These are phyloP conservation scores for Rhizopogon vulgaris DNA, from an alignment of 768 basidiomycete genomes.

Conservation along the genomic window DNA sequence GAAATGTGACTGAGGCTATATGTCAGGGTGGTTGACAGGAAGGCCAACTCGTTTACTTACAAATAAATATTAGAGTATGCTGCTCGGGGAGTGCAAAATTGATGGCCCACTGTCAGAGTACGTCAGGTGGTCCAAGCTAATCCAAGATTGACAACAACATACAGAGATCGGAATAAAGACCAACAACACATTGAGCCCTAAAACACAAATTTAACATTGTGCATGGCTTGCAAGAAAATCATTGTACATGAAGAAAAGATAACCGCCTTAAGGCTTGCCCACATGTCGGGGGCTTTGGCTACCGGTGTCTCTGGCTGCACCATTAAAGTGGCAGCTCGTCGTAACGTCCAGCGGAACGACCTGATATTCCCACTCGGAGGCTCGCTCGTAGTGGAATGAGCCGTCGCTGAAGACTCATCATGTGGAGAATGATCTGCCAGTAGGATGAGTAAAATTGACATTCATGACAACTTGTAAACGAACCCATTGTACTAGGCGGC, in stretches of 20 bases:
- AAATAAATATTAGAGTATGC: conserved; percentile 69
- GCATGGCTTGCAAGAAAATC: conserved; percentile 7
- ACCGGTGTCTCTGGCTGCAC: conserved; percentile 28
- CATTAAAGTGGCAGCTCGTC: conserved; percentile 25
- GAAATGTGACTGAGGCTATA: conserved; percentile 52
- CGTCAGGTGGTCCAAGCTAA: neutral
- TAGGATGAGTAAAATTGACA: neutral
- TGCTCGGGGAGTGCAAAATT: conserved; percentile 48
- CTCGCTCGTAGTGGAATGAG: neutral
- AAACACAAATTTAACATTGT: conserved; percentile 1
- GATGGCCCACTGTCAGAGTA: conserved; percentile 55
- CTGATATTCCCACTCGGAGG: neutral
- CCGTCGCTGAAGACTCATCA: neutral
- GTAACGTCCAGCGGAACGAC: neutral
- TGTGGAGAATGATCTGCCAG: neutral
- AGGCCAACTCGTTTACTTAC: conserved; percentile 33
- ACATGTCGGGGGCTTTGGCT: conserved; percentile 38
- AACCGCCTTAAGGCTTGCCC: conserved; percentile 47
- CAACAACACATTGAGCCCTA: conserved; percentile 66
- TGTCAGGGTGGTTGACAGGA: neutral
- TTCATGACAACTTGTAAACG: neutral
- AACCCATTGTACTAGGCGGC: neutral
- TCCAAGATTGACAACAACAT: conserved; percentile 15
- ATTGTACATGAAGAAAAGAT: conserved; percentile 47
- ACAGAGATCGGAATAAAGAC: conserved; percentile 68